Conservation (phyloP, 73 alveolate genomes). For the Stentor coeruleus region DNA sequence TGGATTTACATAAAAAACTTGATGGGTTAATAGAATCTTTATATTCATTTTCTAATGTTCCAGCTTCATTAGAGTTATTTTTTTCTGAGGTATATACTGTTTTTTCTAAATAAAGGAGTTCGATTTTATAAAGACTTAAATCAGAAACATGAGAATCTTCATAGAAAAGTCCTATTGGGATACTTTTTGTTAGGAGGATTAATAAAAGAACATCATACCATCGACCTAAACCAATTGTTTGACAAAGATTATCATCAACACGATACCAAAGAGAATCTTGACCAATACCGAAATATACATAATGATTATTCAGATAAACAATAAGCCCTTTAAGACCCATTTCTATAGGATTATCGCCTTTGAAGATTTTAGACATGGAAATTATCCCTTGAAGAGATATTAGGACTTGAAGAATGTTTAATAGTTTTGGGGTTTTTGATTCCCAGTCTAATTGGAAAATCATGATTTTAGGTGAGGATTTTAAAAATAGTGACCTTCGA, state of each 20-base stretch:
- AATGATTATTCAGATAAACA: neutral
- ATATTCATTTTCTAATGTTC: neutral
- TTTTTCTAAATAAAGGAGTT: neutral
- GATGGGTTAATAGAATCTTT: neutral
- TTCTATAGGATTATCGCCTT: neutral
- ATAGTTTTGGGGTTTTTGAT: neutral
- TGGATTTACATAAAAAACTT: neutral
- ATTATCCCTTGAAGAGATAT: constrained; percentile 1
- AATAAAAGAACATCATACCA: neutral
- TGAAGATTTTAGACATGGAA: neutral
- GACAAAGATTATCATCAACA: neutral
- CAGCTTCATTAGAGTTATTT: neutral
- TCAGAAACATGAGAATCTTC: neutral
- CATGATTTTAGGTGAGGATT: neutral
- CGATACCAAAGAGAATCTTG: neutral
- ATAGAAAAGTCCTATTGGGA: neutral
- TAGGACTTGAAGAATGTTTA: neutral
- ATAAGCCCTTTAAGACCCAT: neutral
- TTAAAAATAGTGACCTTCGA: neutral
- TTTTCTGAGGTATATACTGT: neutral
- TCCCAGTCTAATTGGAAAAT: neutral
- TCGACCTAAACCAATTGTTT: neutral
- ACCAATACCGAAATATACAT: neutral
- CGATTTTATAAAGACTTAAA: neutral
- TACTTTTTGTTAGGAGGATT: neutral